A percentile compares a stretch with the other conserved stretches of the same genome.
Conservation (phyloP, 2,329 filamentous ascomycete species). For the Macrophomina phaseolina region DNA sequence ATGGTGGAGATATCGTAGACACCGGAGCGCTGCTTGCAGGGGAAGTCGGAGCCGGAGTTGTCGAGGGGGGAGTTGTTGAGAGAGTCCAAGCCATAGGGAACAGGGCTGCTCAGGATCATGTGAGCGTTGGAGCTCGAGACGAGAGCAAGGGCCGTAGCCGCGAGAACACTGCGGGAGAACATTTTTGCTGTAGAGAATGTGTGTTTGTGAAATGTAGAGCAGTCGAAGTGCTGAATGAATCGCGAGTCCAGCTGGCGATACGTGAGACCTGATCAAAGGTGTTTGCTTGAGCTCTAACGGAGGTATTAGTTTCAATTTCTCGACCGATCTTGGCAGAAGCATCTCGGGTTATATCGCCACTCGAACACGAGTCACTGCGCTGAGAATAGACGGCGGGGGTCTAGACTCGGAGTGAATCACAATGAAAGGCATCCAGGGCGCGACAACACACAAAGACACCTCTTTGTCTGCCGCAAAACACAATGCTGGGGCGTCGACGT, state of each 20-base stretch:
- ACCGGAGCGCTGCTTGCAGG: conserved; percentile 73
- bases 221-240: background rate
- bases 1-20: conserved; percentile 48
- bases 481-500: conserved; percentile 15
- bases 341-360: background rate
- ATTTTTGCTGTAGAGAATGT: conserved; percentile 33
- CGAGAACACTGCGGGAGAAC: conserved; percentile 59
- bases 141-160: conserved; percentile 59
- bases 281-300: background rate
- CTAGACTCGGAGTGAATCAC: background rate
- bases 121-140: conserved; percentile 71
- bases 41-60: conserved; percentile 70
- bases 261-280: conserved; percentile 1
- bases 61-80: conserved; percentile 69
- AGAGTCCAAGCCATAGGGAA: conserved; percentile 61
- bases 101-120: conserved; percentile 73
- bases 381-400: background rate
- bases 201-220: background rate
- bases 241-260: conserved; percentile 2
- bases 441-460: background rate
- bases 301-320: background rate
- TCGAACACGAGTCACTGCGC: background rate
- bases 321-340: background rate
- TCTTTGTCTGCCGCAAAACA: background rate
- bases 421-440: background rate